Evolutionary conservation across 1,284 basidiomycete species (phyloP).

Genomic region (Cutaneotrichosporon cavernicola): DNA sequence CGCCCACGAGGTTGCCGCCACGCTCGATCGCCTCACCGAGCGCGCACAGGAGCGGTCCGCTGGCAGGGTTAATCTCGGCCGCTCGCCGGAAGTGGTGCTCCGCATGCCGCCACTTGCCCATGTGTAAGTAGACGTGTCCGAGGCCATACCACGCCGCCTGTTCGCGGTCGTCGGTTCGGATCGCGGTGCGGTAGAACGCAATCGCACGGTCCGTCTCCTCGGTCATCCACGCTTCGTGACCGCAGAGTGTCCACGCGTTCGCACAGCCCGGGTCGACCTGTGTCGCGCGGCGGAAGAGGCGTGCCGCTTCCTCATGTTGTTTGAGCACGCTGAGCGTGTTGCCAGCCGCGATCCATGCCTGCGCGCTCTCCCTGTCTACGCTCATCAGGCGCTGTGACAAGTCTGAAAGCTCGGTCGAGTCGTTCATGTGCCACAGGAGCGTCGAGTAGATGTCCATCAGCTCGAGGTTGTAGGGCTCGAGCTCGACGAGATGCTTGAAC

Average conservation of each 20-base stretch:
- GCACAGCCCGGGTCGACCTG: conserved; percentile 79
- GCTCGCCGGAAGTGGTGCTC: conserved; percentile 93
- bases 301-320: conserved; percentile 82
- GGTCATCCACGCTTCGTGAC: conserved; percentile 84
- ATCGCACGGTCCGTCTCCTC: conserved; percentile 88
- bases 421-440: conserved; percentile 84
- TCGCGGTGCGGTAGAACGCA: conserved; percentile 81
- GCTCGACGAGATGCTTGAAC: conserved; percentile 72
- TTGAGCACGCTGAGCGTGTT: conserved; percentile 89
- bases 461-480: conserved; percentile 78
- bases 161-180: conserved; percentile 81
- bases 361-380: conserved; percentile 73
- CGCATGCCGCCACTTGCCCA: conserved; percentile 82
- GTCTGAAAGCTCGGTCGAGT: conserved; percentile 75
- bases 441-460: conserved; percentile 95
- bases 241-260: conserved; percentile 89
- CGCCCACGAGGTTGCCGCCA: conserved; percentile 70
- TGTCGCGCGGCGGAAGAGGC: conserved; percentile 84
- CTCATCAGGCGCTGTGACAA: conserved; percentile 84
- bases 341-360: conserved; percentile 91
- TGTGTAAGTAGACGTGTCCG: conserved; percentile 86
- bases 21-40: conserved; percentile 86
- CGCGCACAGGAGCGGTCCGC: conserved; percentile 83
- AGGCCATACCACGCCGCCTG: conserved; percentile 99
- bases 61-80: conserved; percentile 81